Evolutionary conservation across 768 basidiomycete species (phyloP), one percentile per base, ranked within the genome.

Genomic region (Albatrellus ellisii): DNA sequence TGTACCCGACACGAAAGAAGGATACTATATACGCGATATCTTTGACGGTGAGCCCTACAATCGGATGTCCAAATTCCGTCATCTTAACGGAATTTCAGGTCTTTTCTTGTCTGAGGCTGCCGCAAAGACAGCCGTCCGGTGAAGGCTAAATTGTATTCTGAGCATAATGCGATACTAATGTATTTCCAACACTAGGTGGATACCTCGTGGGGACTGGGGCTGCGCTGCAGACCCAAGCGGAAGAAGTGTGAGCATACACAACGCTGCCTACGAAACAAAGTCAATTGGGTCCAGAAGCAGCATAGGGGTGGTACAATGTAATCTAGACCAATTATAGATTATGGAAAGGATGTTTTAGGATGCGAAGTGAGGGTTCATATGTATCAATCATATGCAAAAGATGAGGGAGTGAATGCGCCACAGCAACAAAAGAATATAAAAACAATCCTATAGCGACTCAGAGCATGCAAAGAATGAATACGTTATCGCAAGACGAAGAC

Each of bases 141-240:
- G 57, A n/a, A n/a, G 45, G 77, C 64, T 46, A 45, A 33, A 17
- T 24, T 36, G 27, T 18, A 18, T 46, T 26, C 37, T 45, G 18
- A 28, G 34, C 42, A 29, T 3, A 6, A 18, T 12, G 14, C 12
- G 17, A 24, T 26, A 11, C n/a, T 34, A 27, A 17, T 20, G 9
- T 36, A 20, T 3, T 4, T 42, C 14, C 34, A 15, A 11, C 21
- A 20, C 36, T 45, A 18, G 84, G 48, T 92, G 89, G 91, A 82
- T 91, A 59, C 91, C 91, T 36, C 79, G 88, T 53, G 84, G 79
- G 43, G 94, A 97, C 60, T 99, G 94, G 94, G 94, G 94, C 43
- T 95, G 94, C 56, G 69, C 86, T 2, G 64, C 87, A 24, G 95
- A 99, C 59, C 95, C 95, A 24, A 91, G 88, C 48, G 95, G 95